These are phyloP conservation scores for Hyaloraphidium curvatum DNA, from an alignment of 192 early-diverging fungal genomes.

Conservation along the genomic window DNA sequence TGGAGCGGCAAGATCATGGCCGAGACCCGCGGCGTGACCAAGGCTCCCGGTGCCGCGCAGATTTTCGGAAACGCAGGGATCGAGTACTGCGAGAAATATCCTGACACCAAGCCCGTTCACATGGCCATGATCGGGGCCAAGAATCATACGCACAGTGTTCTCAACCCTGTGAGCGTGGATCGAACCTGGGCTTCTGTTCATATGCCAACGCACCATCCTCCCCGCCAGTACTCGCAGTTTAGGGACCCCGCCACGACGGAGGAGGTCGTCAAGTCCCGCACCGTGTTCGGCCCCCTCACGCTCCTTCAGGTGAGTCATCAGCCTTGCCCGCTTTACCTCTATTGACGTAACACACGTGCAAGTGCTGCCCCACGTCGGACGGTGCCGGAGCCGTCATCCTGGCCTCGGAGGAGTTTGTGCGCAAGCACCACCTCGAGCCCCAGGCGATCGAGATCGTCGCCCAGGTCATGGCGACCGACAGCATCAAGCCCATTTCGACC, in stretches of 20 bases:
- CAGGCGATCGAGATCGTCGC: slow-evolving; percentile 49
- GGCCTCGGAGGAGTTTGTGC: slow-evolving; percentile 44
- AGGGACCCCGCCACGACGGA: slow-evolving; percentile 35
- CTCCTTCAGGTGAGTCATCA: slow-evolving; percentile 23
- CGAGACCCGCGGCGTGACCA: slow-evolving; percentile 28
- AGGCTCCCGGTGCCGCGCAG: slow-evolving; percentile 38
- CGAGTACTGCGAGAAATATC: slow-evolving; percentile 35
- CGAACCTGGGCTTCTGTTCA: neutral
- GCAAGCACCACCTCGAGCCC: slow-evolving; percentile 28
- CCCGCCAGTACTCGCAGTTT: slow-evolving; percentile 40
- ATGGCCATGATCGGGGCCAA: slow-evolving; percentile 51
- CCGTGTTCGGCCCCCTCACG: slow-evolving; percentile 44
- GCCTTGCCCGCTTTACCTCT: neutral
- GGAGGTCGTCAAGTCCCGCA: slow-evolving; percentile 34
- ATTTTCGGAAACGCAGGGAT: slow-evolving; percentile 57
- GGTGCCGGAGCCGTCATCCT: slow-evolving; percentile 35
- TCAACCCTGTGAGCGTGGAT: neutral
- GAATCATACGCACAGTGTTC: slow-evolving; percentile 39
- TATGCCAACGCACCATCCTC: neutral
- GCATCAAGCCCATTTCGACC: slow-evolving; percentile 23
- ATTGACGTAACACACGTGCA: neutral
- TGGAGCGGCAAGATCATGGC: slow-evolving; percentile 20
- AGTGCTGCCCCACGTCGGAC: slow-evolving; percentile 51
- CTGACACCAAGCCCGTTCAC: slow-evolving; percentile 19
- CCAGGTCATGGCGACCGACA: slow-evolving; percentile 53